Base-by-base conservation (phyloP, 2,329 filamentous ascomycete species). In the Arthrobotrys sinensis region DNA sequence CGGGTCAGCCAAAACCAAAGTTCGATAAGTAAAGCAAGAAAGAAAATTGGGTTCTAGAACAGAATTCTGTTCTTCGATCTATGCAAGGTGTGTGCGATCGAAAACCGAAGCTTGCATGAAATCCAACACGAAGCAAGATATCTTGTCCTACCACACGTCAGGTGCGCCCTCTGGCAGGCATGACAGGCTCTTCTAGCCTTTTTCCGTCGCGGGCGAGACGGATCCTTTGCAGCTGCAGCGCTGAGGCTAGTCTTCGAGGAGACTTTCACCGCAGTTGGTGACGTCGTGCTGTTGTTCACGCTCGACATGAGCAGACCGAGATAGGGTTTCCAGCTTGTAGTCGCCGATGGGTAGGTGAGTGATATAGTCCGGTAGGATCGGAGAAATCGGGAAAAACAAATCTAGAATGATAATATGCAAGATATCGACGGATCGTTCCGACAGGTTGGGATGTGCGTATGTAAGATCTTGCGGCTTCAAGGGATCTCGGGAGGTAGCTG, bases 171-270 rank as follows among this genome's bases (percentile, higher is more conserved):
- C 86, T 99, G 96, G 85, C 96, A 99, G 80, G 96, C 95, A 89
- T 92, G 97, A 85, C 96, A 99, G 73, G 96, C 96, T 84, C 96
- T 89, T 81, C 95, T 90, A 43, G 96, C 96, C 88, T 99, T 99
- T 88, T 98, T 99, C 83, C 96, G 90, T 81, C 94, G 89, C 16
- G 96, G 95, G 77, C 96, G 90, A 82, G 91, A 88, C 71, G 95
- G 94, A 84, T 99, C 96, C 85, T 98, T 98, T 71, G 94, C 90
- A 70, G 76, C 68, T 70, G 76, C 63, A 65, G 68, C 69, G 43
- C 70, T 75, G 67, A 78, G 75, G 43, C 63, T 65, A 57, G 63
- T 68, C 63, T 78, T 78, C 32, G 67, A 60, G 28, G 75, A 72
- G 57, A 67, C 63, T 72, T 78, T 78, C 75, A 78, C 75, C 75